Base-by-base conservation (phyloP, 2,329 filamentous ascomycete genomes). In the Neoascochyta sp. region DNA sequence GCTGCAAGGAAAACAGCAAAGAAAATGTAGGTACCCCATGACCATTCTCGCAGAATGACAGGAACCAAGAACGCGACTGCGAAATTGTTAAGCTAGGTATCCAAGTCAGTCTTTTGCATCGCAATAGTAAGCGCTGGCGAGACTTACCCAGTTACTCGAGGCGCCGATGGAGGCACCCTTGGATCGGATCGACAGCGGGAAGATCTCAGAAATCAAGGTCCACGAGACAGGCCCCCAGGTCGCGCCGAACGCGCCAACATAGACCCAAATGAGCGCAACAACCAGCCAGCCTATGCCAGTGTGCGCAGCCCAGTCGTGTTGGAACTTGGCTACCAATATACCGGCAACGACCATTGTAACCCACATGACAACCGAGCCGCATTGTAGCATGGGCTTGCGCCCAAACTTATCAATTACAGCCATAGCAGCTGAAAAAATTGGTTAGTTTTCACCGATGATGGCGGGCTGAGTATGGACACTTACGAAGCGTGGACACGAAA, bases 341-440 rank as follows among this genome's bases (percentile, higher is more conserved):
- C 50, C 52, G 4, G 48, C 50, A 12, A 57, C 38, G 10, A 56
- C 36, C 43, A 55, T 51, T 20, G 33, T 69, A 47, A 41, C 54
- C 50, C n/a, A 59, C 57, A 30, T 62, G 43, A 50, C 63, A 42
- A 40, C 24, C 10, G 50, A 52, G 1, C 77, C 77, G 9, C 76
- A 77, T 3, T 62, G 62, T 18, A 81, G 67, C 16, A 71, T 70
- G 9, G 69, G 73, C 3, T 69, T 72, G 4, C 73, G 68, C 4
- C 75, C 74, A 70, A 75, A 78, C 37, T 66, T 66, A 41, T 81
- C 77, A 1, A 74, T 71, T 9, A 73, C 66, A 13, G 78, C 57
- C 36, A 75, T 65, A 1, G 70, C 76, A 0, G 76, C n/a, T n/a
- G n/a, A n/a, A n/a, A n/a, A n/a, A n/a, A n/a, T n/a, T n/a, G n/a